Base-by-base conservation (phyloP, 2,329 filamentous ascomycete species). In the Penicillium carneum region DNA sequence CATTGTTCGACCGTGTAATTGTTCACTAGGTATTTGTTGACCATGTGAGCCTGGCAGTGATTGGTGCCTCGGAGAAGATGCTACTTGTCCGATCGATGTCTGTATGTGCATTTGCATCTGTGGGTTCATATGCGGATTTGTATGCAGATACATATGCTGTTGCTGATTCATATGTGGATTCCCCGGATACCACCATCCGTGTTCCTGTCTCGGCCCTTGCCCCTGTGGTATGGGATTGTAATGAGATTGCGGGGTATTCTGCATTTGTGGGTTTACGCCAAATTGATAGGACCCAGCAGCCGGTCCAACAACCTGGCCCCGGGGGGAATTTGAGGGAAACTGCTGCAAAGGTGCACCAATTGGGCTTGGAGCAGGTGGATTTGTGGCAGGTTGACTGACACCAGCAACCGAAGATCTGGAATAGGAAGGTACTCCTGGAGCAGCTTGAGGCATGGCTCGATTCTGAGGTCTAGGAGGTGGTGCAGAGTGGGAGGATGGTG, bases 401-500 rank as follows among this genome's bases (percentile, higher is more conserved):
- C 38, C 20, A 45, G 20, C 10, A 20, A 52, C 14, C 33, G 38
- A 26, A 33, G 33, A 26, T 16, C 12, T 29, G 26, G 31, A 12
- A 45, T n/a, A 7, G n/a, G 31, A 33, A 11, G n/a, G 9, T 4
- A 12, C 5, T 8, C 16, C 23, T 18, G 6, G 5, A n/a, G 12
- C 11, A 4, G 29, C 26, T 33, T 29, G 31, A 39, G 33, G 12
- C 18, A 31, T 38, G 12, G 14, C 7, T 23, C 38, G 48, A 46
- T 38, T 38, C n/a, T 38, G 53, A 29, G 52, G 33, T 33, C 45
- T 56, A 29, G 36, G 46, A 39, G 29, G 39, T 16, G 23, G 20
- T 12, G 18, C 23, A 33, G 23, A 12, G 33, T 33, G 33, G 2
- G 41, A 29, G 3, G 33, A 33, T 34, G 12, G 38, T 26, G 23